These are phyloP conservation scores for Berkeleyomyces rouxiae DNA, from an alignment of 2,329 filamentous ascomycete genomes.

Conservation along the genomic window DNA sequence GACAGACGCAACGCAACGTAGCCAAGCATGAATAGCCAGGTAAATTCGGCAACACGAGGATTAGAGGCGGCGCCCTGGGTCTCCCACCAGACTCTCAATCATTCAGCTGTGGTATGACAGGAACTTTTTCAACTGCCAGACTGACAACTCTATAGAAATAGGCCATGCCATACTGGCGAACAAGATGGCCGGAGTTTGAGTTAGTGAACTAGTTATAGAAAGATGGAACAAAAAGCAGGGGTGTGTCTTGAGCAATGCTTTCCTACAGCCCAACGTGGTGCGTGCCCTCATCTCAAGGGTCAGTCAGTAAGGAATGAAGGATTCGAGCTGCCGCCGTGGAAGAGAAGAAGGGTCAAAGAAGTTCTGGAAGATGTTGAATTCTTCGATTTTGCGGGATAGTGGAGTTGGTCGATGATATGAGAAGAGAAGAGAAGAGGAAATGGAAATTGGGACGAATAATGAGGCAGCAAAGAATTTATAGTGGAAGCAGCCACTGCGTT, in stretches of 20 bases:
- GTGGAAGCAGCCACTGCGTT: neutral
- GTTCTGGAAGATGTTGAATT: neutral
- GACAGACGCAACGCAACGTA: conserved; percentile 1
- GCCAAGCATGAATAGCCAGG: neutral
- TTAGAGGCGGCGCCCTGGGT: neutral
- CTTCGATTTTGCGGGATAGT: neutral
- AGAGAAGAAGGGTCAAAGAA: neutral
- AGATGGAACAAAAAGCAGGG: neutral
- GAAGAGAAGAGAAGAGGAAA: neutral
- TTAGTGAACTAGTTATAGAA: neutral
- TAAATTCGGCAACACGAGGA: neutral
- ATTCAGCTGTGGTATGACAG: too few species aligned
- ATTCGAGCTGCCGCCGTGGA: neutral
- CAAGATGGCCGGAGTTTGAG: neutral
- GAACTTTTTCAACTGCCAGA: too few species aligned
- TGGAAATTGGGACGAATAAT: too few species aligned
- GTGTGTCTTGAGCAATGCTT: neutral
- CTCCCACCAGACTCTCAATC: neutral
- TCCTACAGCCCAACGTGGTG: neutral
- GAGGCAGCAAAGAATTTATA: neutral
- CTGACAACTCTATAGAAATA: too few species aligned
- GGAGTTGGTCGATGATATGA: neutral
- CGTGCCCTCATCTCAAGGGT: neutral
- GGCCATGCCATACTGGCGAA: too few species aligned
- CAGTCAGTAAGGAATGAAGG: neutral